phyloP scores from a whole-genome alignment of 257 asterid species.

The Primulina tabacum region DNA sequence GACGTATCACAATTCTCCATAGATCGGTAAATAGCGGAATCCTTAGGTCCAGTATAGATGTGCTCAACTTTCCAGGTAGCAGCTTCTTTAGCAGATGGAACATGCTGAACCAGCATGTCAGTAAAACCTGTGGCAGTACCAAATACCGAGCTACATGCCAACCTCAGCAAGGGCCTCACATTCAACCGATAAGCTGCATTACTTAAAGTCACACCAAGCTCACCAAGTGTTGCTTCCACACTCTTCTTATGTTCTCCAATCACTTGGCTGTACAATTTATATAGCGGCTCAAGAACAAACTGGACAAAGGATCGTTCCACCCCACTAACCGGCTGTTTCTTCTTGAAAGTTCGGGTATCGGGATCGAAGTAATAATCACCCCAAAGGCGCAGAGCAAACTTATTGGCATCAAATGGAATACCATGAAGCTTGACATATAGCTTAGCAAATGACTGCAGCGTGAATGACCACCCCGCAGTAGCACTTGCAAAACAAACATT shows the following conservation, averaged over 20 bases:
- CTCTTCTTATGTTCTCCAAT: constrained; percentile 97
- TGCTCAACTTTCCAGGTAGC: constrained; percentile 83
- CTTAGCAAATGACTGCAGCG: constrained; percentile 91
- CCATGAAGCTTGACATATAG: constrained; percentile 92
- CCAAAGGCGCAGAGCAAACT: constrained; percentile 94
- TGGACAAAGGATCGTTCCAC: constrained; percentile 91
- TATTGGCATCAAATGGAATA: constrained; percentile 81
- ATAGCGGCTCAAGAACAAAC: constrained; percentile 92
- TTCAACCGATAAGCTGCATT: constrained; percentile 91
- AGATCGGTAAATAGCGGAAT: constrained; percentile 66
- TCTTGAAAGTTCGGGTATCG: constrained; percentile 73
- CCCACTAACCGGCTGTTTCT: constrained; percentile 77
- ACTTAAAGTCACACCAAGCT: constrained; percentile 91
- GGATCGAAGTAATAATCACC: constrained; percentile 89
- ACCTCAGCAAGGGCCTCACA: constrained; percentile 84
- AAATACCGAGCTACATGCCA: constrained; percentile 92
- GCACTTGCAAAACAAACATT: constrained; percentile 97
- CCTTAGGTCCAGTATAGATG: constrained; percentile 82
- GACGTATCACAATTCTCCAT: constrained; percentile 81
- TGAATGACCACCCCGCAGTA: constrained; percentile 99
- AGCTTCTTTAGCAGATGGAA: constrained; percentile 94
- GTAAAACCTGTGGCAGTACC: constrained; percentile 96
- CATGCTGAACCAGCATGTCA: constrained; percentile 92
- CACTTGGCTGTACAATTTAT: constrained; percentile 91
- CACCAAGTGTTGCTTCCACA: constrained; percentile 87